phyloP scores from a whole-genome alignment of 306 rosid genomes.

The Coriaria nepalensis region DNA sequence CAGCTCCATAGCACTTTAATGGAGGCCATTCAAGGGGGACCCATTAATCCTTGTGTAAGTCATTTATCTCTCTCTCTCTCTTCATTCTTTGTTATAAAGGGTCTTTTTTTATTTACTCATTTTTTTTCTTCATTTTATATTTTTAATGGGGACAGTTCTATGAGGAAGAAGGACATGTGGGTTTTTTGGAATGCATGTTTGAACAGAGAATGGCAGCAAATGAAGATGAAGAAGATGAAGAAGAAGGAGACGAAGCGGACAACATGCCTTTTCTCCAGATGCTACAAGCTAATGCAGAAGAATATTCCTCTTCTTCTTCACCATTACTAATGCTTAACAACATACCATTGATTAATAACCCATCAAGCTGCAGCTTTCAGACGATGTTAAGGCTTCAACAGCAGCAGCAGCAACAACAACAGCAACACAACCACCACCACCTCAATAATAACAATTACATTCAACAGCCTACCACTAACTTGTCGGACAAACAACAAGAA shows the following conservation, averaged over 20 bases:
- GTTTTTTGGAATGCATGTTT: slow-evolving; percentile 10
- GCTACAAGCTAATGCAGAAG: slow-evolving; percentile 54
- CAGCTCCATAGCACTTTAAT: slow-evolving; percentile 23
- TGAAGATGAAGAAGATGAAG: slow-evolving; percentile 36
- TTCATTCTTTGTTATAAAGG: slow-evolving; percentile 7
- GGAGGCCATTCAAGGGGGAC: slow-evolving; percentile 93
- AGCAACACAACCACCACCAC: slow-evolving; percentile 1
- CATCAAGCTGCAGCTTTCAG: slow-evolving; percentile 28
- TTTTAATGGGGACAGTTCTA: slow-evolving; percentile 30
- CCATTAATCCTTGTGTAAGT: slow-evolving; percentile 69
- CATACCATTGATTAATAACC: slow-evolving; percentile 20
- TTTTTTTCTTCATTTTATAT: slow-evolving; percentile 1
- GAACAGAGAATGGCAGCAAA: slow-evolving; percentile 29
- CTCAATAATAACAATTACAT: slow-evolving; percentile 32
- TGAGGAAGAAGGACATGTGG: slow-evolving; percentile 44
- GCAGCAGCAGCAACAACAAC: no score
- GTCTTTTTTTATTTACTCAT: not conserved
- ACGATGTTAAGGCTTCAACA: slow-evolving; percentile 48
- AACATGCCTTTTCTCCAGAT: slow-evolving; percentile 76
- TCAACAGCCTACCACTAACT: slow-evolving; percentile 6
- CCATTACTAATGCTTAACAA: slow-evolving; percentile 36
- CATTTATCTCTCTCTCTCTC: slow-evolving; percentile 11
- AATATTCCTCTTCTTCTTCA: slow-evolving; percentile 1
- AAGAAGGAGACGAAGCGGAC: slow-evolving; percentile 31
- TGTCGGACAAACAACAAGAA: no score